phyloP scores from a whole-genome alignment of 805 yeast genomes.

The Pichia heedii region DNA sequence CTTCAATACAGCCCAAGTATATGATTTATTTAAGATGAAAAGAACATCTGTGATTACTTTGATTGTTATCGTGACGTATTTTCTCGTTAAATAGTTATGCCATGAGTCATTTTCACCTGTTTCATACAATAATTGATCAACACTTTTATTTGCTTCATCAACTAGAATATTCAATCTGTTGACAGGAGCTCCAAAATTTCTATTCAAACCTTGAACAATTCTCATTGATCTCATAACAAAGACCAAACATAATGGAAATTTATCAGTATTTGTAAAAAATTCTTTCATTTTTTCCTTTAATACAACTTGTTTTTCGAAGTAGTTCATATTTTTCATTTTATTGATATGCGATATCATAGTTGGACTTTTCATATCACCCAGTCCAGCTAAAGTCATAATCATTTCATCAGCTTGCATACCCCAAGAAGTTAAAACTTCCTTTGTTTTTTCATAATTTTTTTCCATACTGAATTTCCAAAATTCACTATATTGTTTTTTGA shows the following conservation, averaged over 20 bases:
- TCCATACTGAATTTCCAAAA: conserved; percentile 59
- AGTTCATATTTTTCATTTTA: conserved; percentile 24
- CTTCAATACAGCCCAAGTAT: conserved; percentile 3
- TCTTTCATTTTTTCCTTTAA: conserved; percentile 40
- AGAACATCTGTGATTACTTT: conserved; percentile 11
- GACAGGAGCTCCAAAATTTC: conserved; percentile 61
- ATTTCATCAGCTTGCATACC: conserved; percentile 60
- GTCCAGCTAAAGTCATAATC: conserved; percentile 34
- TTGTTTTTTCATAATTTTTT: conserved; percentile 39
- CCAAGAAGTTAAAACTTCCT: conserved; percentile 47
- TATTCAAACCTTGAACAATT: conserved; percentile 63
- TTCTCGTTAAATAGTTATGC: conserved; percentile 12
- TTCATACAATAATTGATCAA: conserved; percentile 10
- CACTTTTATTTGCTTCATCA: conserved; percentile 36
- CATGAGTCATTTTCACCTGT: conserved; percentile 10
- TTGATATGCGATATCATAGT: conserved; percentile 29
- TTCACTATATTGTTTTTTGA: conserved; percentile 46
- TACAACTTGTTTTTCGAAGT: conserved; percentile 34
- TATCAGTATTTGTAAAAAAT: conserved; percentile 52
- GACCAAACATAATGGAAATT: conserved; percentile 57
- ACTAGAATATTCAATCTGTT: conserved; percentile 61
- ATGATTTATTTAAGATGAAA: conserved; percentile 7
- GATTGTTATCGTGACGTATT: conserved; percentile 12
- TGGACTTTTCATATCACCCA: conserved; percentile 12
- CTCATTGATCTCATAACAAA: conserved; percentile 66